Percentiles rank a stretch among this genome's conserved stretches.
Conservation (phyloP, 78 protist species). For the Neovahlkampfia damariscottae region DNA sequence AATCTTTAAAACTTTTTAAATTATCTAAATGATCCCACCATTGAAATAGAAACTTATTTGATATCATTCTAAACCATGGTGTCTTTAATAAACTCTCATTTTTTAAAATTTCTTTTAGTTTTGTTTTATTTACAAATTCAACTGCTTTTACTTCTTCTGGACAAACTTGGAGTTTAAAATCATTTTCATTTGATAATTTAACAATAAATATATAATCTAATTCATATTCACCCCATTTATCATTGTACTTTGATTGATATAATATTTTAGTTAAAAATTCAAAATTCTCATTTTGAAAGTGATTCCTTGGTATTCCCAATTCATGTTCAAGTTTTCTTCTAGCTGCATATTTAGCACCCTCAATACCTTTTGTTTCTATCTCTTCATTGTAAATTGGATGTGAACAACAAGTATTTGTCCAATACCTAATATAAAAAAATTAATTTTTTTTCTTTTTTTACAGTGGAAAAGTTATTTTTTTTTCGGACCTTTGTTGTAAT, state of each 20-base stretch:
- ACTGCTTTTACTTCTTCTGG: slow-evolving; percentile 34
- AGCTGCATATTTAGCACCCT: slow-evolving; percentile 56
- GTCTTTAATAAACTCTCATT: slow-evolving; percentile 18
- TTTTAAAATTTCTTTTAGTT: slow-evolving; percentile 20
- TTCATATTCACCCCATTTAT: slow-evolving; percentile 71
- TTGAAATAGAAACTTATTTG: slow-evolving; percentile 38
- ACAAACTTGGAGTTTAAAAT: slow-evolving; percentile 6
- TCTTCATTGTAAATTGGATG: slow-evolving; percentile 49
- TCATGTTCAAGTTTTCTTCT: slow-evolving; percentile 63
- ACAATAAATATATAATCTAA: slow-evolving; percentile 48
- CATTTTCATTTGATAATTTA: background rate
- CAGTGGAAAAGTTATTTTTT: slow-evolving; percentile 70
- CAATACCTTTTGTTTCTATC: slow-evolving; percentile 12
- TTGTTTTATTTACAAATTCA: slow-evolving; percentile 20
- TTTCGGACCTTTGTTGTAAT: slow-evolving; percentile 60
- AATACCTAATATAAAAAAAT: too few species aligned
- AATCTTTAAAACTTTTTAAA: background rate
- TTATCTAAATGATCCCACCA: slow-evolving; percentile 46
- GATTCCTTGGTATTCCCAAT: slow-evolving; percentile 41
- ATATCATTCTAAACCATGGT: slow-evolving; percentile 47
- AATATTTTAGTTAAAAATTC: slow-evolving; percentile 45
- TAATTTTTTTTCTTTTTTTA: too few species aligned
- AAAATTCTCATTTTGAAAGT: slow-evolving; percentile 16
- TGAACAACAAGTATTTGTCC: slow-evolving; percentile 83
- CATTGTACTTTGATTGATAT: slow-evolving; percentile 34